Evolutionary conservation across 139 green algal genomes (phyloP).

Genomic region (Volvox africanus): DNA sequence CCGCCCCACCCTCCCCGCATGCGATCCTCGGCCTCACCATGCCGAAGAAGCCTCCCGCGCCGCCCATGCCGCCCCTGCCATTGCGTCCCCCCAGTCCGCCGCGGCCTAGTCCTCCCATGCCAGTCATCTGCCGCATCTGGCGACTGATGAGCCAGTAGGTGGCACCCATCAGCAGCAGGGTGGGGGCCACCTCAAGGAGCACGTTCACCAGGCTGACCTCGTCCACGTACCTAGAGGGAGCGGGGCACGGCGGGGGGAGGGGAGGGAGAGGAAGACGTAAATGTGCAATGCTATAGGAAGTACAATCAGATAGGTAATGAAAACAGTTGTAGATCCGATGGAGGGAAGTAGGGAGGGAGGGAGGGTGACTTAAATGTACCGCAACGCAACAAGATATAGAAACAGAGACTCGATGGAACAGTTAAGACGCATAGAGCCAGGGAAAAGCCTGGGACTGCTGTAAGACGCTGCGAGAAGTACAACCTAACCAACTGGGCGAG

Average conservation of each 20-base stretch:
- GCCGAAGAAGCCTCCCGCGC: constrained; percentile 79
- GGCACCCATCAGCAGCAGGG: constrained; percentile 91
- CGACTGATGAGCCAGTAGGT: constrained; percentile 85
- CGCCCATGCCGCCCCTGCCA: constrained; percentile 39
- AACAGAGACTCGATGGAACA: no score
- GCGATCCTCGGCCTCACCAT: constrained; percentile 79
- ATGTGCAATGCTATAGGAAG: no score
- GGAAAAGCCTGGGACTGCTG: no score
- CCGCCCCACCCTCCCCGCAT: not conserved
- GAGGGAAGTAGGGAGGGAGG: no score
- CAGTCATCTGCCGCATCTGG: constrained; percentile 73
- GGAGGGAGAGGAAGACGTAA: not conserved
- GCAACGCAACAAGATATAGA: no score
- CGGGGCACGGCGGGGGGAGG: not conserved
- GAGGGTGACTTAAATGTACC: no score
- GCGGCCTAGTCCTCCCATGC: constrained; percentile 73
- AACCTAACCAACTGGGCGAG: no score
- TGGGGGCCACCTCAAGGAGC: constrained; percentile 87
- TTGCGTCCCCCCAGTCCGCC: constrained; percentile 57
- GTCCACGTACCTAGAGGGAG: constrained; percentile 56
- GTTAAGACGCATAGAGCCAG: no score
- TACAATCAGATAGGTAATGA: no score
- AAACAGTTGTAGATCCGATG: no score
- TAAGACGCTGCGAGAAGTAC: no score
- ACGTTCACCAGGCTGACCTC: constrained; percentile 68